These are phyloP conservation scores for Fagopyrum homotropicum DNA, from an alignment of 148 eudicot species.

Conservation along the genomic window DNA sequence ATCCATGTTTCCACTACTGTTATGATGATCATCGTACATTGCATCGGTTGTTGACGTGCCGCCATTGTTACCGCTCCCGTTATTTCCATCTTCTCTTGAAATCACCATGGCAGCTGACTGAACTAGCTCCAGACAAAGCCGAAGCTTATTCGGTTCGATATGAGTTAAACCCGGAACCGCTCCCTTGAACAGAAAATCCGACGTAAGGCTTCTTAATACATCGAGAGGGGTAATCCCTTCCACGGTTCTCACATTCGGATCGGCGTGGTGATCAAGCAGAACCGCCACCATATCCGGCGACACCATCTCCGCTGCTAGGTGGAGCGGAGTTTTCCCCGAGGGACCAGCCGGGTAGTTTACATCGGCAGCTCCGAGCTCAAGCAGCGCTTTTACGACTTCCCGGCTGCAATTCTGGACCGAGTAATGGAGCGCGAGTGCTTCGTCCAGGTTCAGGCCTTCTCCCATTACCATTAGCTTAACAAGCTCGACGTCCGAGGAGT, in stretches of 20 bases:
- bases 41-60: background rate
- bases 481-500: slow-evolving; percentile 87
- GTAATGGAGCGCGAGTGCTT: slow-evolving; percentile 77
- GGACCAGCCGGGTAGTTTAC: slow-evolving; percentile 82
- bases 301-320: slow-evolving; percentile 90
- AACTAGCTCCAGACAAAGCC: slow-evolving; percentile 83
- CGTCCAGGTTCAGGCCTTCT: slow-evolving; percentile 82
- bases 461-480: slow-evolving; percentile 99
- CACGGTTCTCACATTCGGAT: slow-evolving; percentile 74
- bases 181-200: slow-evolving; percentile 89
- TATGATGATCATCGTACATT: background rate
- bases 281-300: slow-evolving; percentile 99
- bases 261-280: slow-evolving; percentile 89
- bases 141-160: slow-evolving; percentile 91
- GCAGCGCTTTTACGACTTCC: slow-evolving; percentile 82
- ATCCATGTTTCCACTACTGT: slow-evolving; percentile 1
- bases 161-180: slow-evolving; percentile 82
- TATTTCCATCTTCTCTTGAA: slow-evolving; percentile 69
- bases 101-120: slow-evolving; percentile 96
- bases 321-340: slow-evolving; percentile 78
- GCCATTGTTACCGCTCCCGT: background rate
- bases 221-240: slow-evolving; percentile 86
- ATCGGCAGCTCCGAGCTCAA: slow-evolving; percentile 85
- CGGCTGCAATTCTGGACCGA: slow-evolving; percentile 78
- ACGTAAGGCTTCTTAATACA: slow-evolving; percentile 67